Percentiles rank a stretch among this genome's conserved stretches.
Evolutionary conservation across 2,329 filamentous ascomycete genomes (phyloP).

Genomic region (Cladosporium sp.): DNA sequence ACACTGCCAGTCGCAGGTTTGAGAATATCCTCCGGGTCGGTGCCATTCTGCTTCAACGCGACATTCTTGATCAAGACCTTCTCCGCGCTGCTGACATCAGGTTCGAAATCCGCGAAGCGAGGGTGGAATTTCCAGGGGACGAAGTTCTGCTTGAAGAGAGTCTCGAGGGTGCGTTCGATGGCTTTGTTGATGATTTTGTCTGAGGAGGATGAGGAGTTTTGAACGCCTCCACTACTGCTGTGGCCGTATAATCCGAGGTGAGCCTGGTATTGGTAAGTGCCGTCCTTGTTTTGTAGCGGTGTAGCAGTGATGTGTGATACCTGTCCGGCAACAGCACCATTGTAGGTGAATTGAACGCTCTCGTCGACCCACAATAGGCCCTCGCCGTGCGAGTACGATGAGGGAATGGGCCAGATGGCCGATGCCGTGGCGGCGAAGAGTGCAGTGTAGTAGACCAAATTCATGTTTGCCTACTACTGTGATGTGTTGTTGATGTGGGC

Average conservation of each 20-base stretch:
- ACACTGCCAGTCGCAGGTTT: slow-evolving; percentile 64
- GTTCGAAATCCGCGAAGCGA: slow-evolving; percentile 66
- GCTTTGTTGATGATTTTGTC: slow-evolving; percentile 45
- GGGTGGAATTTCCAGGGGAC: slow-evolving; percentile 77
- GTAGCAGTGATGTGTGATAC: slow-evolving; percentile 11
- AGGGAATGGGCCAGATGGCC: slow-evolving; percentile 48
- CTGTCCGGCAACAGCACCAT: slow-evolving; percentile 24
- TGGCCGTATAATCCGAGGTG: slow-evolving; percentile 1
- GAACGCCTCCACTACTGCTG: neutral
- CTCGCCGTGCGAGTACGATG: slow-evolving; percentile 40
- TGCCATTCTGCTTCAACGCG: slow-evolving; percentile 59
- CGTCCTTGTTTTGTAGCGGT: neutral
- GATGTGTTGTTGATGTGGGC: neutral
- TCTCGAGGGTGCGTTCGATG: slow-evolving; percentile 57
- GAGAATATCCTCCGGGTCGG: slow-evolving; percentile 56
- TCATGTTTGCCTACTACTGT: slow-evolving; percentile 2
- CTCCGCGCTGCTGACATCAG: slow-evolving; percentile 44
- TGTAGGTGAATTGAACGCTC: slow-evolving; percentile 41
- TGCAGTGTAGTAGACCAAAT: neutral
- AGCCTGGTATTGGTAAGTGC: slow-evolving; percentile 13
- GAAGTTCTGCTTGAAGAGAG: slow-evolving; percentile 68
- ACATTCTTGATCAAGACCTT: slow-evolving; percentile 59
- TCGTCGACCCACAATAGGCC: slow-evolving; percentile 42
- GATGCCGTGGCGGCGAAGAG: slow-evolving; percentile 24
- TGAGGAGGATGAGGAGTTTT: neutral